Evolutionary conservation across 225 moss, liverwort and hornwort genomes (phyloP), one percentile per base, ranked within the genome.

Genomic region (Bryoerythrophyllum caledonicum): DNA sequence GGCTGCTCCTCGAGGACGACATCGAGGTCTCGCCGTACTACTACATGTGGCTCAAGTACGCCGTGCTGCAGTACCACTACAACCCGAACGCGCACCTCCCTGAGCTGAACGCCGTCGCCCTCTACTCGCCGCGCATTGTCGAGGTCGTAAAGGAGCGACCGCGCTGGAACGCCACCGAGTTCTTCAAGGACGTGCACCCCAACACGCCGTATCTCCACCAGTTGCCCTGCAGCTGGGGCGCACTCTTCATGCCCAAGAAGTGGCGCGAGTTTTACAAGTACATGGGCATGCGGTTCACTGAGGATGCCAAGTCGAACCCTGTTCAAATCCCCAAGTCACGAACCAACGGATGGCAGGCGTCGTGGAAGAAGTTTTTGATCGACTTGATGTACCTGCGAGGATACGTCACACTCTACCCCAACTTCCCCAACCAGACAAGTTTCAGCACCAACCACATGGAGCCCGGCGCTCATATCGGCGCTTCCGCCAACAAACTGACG

Each of bases 211-310:
- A 96, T 63, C 71, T 96, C 76, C 96, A 96, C 30, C 96, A 96
- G 64, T 76, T 96, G 48, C 96, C 96, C 0, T 96, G 96, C 85
- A 96, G 96, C 48, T 96, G 96, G 96, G 96, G 96, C 19, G 87
- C 96, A 44, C 83, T 96, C 74, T 96, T 96, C 74, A 87, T 96
- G 84, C 96, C 96, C 3, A 85, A 88, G 82, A 87, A 63, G 11
- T 96, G 96, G 96, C 89, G 96, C 9, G 94, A 96, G 75, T 96
- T 96, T 72, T 92, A 91, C 87, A 94, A 91, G 67, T 96, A 96
- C 87, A 96, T 96, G 96, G 96, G 90, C 79, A 94, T 88, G 90
- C 89, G 96, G 6, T 94, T 81, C 83, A 96, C 96, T 7, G 78
- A 82, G 62, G 92, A 96, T 63, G 89, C 94, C 30, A 94, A 96